Base-by-base conservation (phyloP, 176 grass and related monocot species). In the Pontederia paniculata region DNA sequence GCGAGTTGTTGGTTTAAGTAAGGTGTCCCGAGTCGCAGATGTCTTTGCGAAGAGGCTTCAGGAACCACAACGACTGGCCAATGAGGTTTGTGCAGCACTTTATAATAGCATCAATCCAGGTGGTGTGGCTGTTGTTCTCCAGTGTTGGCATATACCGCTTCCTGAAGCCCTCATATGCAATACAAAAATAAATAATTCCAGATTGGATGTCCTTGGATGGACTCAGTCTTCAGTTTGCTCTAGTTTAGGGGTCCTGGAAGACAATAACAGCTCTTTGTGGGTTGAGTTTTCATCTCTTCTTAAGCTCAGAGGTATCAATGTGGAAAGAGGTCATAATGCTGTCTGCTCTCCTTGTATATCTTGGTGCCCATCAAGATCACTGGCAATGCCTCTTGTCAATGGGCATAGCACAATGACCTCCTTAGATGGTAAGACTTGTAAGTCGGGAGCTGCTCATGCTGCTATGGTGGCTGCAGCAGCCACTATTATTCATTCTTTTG, bases 1-100 rank as follows among this genome's bases (percentile, higher is more conserved):
- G 71, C 74, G 80, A 49, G 87, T 98, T 18, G 77, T 98, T 67
- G 94, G 94, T 17, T 75, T 98, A 67, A 98, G 94, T 80, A 98
- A 98, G 70, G 83, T 98, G 55, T 88, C 94, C 23, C 79, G 94
- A 71, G 94, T 98, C 77, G 62, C 83, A 19, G 94, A 98, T 42
- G 74, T 93, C 47, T 98, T 91, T 15, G 80, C 94, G 23, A 88
- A 88, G 66, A 86, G 94, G 12, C 74, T 98, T 71, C 94, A 98
- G 67, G 80, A 82, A 52, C 94, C 94, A 70, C 77, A 91, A 22
- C 81, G 70, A 67, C 76, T 98, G 50, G 83, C 78, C 22, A 77
- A 82, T 61, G 87, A 98, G 69, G 55, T 98, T 51, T 93, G 94
- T 21, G 21, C 69, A 46, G 94, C 83, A 59, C 22, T 98, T 41